These are phyloP conservation scores for Juglanconis juglandina DNA, from an alignment of 2,329 filamentous ascomycete species.

Conservation along the genomic window DNA sequence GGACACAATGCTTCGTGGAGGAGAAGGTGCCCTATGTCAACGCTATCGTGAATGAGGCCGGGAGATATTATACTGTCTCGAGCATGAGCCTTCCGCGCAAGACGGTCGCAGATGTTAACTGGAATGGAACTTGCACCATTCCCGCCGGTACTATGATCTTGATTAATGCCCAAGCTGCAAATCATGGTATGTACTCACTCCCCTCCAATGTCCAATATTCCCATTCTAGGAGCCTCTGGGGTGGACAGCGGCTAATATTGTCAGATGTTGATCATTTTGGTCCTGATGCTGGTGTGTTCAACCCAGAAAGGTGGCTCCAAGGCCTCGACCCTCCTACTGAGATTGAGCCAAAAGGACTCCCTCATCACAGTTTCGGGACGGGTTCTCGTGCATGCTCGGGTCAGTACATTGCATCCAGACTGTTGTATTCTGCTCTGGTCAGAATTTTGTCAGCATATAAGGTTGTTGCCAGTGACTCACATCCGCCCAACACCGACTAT, in stretches of 20 bases:
- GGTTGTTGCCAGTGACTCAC: conserved; percentile 43
- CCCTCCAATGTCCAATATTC: too few relatives aligned
- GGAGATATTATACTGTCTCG: conserved; percentile 50
- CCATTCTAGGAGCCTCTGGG: background rate
- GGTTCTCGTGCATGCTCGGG: conserved; percentile 50
- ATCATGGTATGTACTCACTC: conserved; percentile 40
- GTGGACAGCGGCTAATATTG: conserved; percentile 12
- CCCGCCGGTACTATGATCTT: conserved; percentile 51
- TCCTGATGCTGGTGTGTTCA: conserved; percentile 39
- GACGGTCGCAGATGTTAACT: conserved; percentile 46
- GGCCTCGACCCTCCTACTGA: conserved; percentile 32
- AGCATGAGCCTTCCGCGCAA: conserved; percentile 51
- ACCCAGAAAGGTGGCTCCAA: conserved; percentile 48
- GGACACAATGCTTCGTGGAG: conserved; percentile 39
- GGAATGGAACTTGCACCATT: conserved; percentile 46
- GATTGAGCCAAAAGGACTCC: conserved; percentile 26
- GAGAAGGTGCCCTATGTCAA: conserved; percentile 47
- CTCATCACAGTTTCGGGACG: conserved; percentile 49
- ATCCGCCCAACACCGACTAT: conserved; percentile 59
- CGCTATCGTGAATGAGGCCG: conserved; percentile 50
- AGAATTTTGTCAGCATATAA: conserved; percentile 46
- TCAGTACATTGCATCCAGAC: conserved; percentile 46
- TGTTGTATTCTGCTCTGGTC: conserved; percentile 47
- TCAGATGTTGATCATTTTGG: conserved; percentile 49
- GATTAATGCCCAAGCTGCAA: conserved; percentile 53